phyloP scores from a whole-genome alignment of 345 rosid species.

The Linum tenue region DNA sequence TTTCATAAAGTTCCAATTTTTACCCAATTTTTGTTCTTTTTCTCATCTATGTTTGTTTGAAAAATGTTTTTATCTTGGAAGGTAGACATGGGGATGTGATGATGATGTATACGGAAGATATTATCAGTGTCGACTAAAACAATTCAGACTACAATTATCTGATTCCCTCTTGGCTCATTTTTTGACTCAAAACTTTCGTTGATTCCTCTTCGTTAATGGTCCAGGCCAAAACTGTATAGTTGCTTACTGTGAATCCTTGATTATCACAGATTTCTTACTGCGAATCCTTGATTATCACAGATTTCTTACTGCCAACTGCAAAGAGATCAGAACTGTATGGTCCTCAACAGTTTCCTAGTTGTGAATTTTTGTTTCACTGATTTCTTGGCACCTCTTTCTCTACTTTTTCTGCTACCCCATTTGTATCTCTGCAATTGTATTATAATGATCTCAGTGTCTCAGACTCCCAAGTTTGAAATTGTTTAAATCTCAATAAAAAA shows the following conservation, averaged over 20 bases:
- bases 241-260: too few relatives aligned
- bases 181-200: too few relatives aligned
- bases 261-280: too few relatives aligned
- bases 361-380: constrained; percentile 16
- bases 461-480: constrained; percentile 18
- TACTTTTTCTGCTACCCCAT: constrained; percentile 44
- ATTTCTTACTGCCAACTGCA: too few relatives aligned
- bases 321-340: too few relatives aligned
- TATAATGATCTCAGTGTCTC: too few relatives aligned
- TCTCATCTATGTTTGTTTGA: not conserved
- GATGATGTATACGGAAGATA: constrained; percentile 26
- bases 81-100: constrained; percentile 14
- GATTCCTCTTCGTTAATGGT: too few relatives aligned
- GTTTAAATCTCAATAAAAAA: constrained; percentile 41
- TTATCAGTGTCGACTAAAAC: constrained; percentile 39
- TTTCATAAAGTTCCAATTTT: too few relatives aligned
- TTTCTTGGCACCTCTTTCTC: constrained; percentile 43
- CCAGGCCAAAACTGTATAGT: too few relatives aligned
- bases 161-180: too few relatives aligned
- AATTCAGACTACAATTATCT: constrained; percentile 72
- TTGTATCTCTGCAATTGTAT: constrained; percentile 28
- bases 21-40: not conserved
- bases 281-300: too few relatives aligned
- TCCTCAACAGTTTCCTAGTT: too few relatives aligned
- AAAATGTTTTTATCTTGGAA: not conserved